A percentile compares a stretch with the other conserved stretches of the same genome.
Conservation (phyloP, 306 rosid genomes). For the Dryas octopetala region DNA sequence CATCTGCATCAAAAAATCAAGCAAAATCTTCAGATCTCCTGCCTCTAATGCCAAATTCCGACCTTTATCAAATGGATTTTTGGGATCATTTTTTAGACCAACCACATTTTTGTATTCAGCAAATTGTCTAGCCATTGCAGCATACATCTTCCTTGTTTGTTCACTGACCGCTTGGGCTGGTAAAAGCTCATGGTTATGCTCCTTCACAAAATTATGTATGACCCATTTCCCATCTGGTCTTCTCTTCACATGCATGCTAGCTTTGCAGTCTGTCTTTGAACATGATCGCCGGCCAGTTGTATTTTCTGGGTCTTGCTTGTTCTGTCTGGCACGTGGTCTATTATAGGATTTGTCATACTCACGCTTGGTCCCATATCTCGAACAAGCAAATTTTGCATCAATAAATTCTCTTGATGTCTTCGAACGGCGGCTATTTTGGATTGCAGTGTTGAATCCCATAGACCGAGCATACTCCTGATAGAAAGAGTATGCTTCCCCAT, state of each 20-base stretch:
- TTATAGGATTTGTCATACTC: constrained; percentile 88
- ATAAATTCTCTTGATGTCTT: constrained; percentile 95
- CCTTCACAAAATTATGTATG: constrained; percentile 91
- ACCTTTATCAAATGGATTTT: constrained; percentile 79
- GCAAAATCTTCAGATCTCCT: constrained; percentile 73
- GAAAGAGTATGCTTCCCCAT: constrained; percentile 92
- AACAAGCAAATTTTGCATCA: constrained; percentile 99
- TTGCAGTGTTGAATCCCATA: constrained; percentile 96
- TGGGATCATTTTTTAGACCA: constrained; percentile 78
- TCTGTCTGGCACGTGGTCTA: constrained; percentile 86
- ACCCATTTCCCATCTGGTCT: constrained; percentile 97
- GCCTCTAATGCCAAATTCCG: constrained; percentile 77
- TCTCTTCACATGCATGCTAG: constrained; percentile 99
- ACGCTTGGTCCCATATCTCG: constrained; percentile 93
- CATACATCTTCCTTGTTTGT: constrained; percentile 96
- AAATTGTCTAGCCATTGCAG: constrained; percentile 98
- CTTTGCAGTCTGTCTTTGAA: constrained; percentile 96
- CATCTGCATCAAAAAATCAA: constrained; percentile 78
- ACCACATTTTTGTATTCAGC: constrained; percentile 94
- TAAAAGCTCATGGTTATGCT: constrained; percentile 92
- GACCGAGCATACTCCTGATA: constrained; percentile 99
- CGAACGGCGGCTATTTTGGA: constrained; percentile 97
- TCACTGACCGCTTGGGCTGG: constrained; percentile 99
- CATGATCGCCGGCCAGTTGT: constrained; percentile 90
- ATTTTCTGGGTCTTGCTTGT: constrained; percentile 88